Evolutionary conservation across 73 alveolate species (phyloP), one percentile per base, ranked within the genome.

Genomic region (Paramecium primaurelia): DNA sequence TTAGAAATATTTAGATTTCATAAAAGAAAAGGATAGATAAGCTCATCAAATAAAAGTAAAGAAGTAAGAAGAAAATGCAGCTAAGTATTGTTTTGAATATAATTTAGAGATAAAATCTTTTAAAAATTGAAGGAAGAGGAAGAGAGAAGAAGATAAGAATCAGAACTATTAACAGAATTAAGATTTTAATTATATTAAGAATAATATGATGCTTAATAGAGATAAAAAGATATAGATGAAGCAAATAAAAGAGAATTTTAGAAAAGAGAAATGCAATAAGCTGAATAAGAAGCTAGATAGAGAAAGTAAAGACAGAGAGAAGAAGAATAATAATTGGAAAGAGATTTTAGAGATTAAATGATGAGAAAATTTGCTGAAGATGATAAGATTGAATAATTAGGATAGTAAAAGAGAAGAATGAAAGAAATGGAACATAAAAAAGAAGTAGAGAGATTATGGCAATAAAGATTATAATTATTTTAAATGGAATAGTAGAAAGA

Each of bases 401-500:
- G 92, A 38, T 59, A 77, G 18, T 47, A 68, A n/a, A 89, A 83
- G 49, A 77, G 94, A 47, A 89, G 94, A 89, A 71, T 71, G 94
- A 89, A 71, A 64, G 94, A 89, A 73, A 26, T 89, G 40, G 94
- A 89, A 14, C 94, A 89, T 71, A 89, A 89, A 47, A 89, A 64
- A 89, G 94, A 89, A 59, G 94, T 89, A 20, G 94, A 89, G 18
- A 89, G 94, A 71, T 34, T 89, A 25, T 89, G 94, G 94, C 8
- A 89, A 73, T 88, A 89, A 73, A 89, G 75, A 45, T 47, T 89
- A 71, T 22, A 38, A 16, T 71, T 89, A 68, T 89, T 71, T 45
- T 47, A 83, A 89, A 49, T 59, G 75, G 90, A 89, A 32, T 71
- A 83, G 51, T 30, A 89, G 45, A 89, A 73, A 47, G 94, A 89